Base-by-base conservation (phyloP, 202 grass and related monocot species). In the Bolboschoenoplectus hybrid region DNA sequence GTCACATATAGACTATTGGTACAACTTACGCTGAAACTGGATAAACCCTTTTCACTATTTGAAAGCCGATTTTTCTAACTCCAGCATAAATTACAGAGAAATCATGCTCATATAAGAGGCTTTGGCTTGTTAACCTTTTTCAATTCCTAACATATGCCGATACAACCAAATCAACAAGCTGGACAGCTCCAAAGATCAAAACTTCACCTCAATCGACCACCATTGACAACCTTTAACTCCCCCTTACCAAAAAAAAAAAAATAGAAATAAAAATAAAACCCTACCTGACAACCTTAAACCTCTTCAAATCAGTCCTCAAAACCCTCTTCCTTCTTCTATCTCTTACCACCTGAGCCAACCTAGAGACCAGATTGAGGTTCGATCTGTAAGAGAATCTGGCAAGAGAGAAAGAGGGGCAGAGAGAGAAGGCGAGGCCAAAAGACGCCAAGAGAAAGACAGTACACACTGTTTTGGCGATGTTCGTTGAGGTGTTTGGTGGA, bases 271-370 rank as follows among this genome's bases (percentile, higher is more conserved):
- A 60, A 57, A 38, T 14, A 57, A 80, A 35, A 6, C 49, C 74
- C 16, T 61, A 81, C 80, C 80, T 82, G 58, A 49, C 40, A 65
- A 50, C 16, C 58, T 26, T 74, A 74, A 74, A 50, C 17, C 70
- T 14, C 45, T 65, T 66, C 4, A 64, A 34, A 64, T 63, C 34
- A 19, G 38, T 10, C 3, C 1, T 6, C 34, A 35, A 79, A 58
- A 79, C 14, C 50, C 74, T 38, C 10, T 67, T 67, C 34, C 63
- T 67, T 67, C 10, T 79, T 79, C 20, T 9, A 35, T 79, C 58
- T 16, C 17, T 53, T 5, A 13, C 43, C 46, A 1, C 39, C 46
- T 74, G 17, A 13, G 9, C 34, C 50, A 57, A 64, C 35, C 35
- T 46, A 44, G 39, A 44, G 56, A 58, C 35, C 17, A 3, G 56